These are phyloP conservation scores for Scopulariopsis brevicaulis DNA, from an alignment of 2,329 filamentous ascomycete genomes.

Conservation along the genomic window DNA sequence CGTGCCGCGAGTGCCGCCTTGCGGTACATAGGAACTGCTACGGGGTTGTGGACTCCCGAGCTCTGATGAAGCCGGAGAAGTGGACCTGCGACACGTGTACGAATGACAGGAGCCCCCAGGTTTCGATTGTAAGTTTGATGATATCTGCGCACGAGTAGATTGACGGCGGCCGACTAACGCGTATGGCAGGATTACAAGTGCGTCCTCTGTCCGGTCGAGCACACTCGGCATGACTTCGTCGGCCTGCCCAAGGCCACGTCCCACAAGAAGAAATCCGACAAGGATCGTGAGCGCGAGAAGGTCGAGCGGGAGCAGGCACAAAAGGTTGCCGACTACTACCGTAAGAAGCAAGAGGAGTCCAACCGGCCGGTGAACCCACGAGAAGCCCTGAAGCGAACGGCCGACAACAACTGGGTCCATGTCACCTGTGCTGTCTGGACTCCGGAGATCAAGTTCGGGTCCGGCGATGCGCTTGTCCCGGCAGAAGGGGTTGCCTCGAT, in stretches of 20 bases:
- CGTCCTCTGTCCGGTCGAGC: conserved; percentile 76
- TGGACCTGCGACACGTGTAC: conserved; percentile 95
- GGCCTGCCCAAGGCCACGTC: conserved; percentile 45
- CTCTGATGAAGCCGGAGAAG: conserved; percentile 43
- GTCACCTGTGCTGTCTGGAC: conserved; percentile 88
- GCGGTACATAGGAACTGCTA: conserved; percentile 91
- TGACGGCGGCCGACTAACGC: neutral
- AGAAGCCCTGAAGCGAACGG: conserved; percentile 85
- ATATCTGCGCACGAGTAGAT: neutral
- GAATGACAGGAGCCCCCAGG: conserved; percentile 84
- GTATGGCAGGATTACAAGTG: conserved; percentile 59
- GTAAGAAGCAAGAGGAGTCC: conserved; percentile 69
- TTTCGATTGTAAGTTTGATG: conserved; percentile 64
- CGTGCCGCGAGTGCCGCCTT: conserved; percentile 79
- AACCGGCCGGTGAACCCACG: conserved; percentile 76
- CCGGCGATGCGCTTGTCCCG: conserved; percentile 68
- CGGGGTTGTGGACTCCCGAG: conserved; percentile 63
- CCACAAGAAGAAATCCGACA: conserved; percentile 84
- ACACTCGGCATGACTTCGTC: conserved; percentile 72
- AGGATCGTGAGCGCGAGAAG: conserved; percentile 80
- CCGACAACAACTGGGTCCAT: conserved; percentile 97
- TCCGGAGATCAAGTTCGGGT: conserved; percentile 85
- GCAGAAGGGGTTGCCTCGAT: conserved; percentile 87
- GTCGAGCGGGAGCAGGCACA: conserved; percentile 74
- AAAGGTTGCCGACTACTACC: conserved; percentile 71